A percentile compares a stretch with the other conserved stretches of the same genome.
Conservation (phyloP, 2,329 filamentous ascomycete genomes). For the Penicillium sp. region DNA sequence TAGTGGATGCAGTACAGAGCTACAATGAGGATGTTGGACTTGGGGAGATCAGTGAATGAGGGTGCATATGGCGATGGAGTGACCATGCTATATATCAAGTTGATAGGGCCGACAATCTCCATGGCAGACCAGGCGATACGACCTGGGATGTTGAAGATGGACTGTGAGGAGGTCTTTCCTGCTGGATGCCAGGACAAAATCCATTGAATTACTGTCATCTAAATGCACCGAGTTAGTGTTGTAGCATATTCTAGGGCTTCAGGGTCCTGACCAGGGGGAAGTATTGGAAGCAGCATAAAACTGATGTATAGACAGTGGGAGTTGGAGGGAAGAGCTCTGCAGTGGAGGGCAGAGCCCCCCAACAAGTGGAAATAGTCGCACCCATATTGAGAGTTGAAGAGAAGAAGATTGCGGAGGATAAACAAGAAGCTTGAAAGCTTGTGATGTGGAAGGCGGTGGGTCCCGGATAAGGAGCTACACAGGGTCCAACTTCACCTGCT, state of each 20-base stretch:
- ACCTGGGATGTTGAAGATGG: conserved; percentile 80
- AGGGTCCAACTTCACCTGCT: neutral
- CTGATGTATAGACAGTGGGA: conserved; percentile 37
- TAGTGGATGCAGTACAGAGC: conserved; percentile 73
- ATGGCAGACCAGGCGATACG: conserved; percentile 83
- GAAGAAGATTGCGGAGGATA: neutral
- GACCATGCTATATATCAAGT: conserved; percentile 72
- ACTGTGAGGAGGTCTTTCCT: conserved; percentile 80
- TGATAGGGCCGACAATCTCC: conserved; percentile 76
- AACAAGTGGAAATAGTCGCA: conserved; percentile 19
- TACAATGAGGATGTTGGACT: conserved; percentile 36
- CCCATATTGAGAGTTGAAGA: conserved; percentile 21
- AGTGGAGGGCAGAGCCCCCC: conserved; percentile 25
- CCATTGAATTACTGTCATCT: conserved; percentile 76
- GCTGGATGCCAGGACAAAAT: conserved; percentile 77
- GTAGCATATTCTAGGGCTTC: neutral
- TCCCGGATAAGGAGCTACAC: neutral
- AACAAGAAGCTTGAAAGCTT: neutral
- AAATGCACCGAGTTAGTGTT: conserved; percentile 14
- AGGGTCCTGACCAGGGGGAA: conserved; percentile 41
- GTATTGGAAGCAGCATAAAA: conserved; percentile 42
- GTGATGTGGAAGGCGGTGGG: conserved; percentile 11
- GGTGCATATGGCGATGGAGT: conserved; percentile 58
- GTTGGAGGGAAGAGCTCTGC: conserved; percentile 38
- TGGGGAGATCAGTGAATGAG: conserved; percentile 28